phyloP scores from a whole-genome alignment of 2,329 filamentous ascomycete species.

The Curvularia eragrostidis region DNA sequence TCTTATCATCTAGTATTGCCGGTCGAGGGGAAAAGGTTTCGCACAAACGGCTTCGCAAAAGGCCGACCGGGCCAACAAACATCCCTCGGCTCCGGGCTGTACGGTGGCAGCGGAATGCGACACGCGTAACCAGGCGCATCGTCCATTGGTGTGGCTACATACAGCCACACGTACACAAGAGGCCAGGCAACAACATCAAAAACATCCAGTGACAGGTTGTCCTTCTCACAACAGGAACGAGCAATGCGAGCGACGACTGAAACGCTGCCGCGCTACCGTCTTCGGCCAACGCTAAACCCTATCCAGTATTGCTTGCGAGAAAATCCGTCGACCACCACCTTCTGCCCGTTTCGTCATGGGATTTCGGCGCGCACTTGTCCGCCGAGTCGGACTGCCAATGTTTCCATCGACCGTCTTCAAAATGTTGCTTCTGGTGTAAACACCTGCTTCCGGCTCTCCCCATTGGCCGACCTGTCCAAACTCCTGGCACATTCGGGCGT shows the following conservation, averaged over 20 bases:
- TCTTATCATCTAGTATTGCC: neutral
- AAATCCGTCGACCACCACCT: conserved; percentile 16
- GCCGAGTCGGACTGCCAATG: conserved; percentile 20
- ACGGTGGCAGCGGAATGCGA: neutral
- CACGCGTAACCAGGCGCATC: conserved; percentile 29
- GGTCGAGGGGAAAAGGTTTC: neutral
- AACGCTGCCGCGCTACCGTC: conserved; percentile 18
- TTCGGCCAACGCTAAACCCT: conserved; percentile 15
- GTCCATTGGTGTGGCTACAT: conserved; percentile 22
- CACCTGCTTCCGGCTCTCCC: conserved; percentile 16
- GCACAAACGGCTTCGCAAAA: neutral
- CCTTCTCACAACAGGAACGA: conserved; percentile 2
- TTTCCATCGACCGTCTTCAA: conserved; percentile 12
- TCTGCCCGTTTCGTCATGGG: conserved; percentile 18
- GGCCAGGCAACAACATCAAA: conserved; percentile 18
- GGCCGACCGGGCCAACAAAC: neutral
- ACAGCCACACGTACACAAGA: conserved; percentile 3
- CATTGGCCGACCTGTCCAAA: conserved; percentile 18
- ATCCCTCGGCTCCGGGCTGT: neutral
- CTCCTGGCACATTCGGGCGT: conserved; percentile 14
- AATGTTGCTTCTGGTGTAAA: conserved; percentile 19
- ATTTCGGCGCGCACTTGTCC: conserved; percentile 15
- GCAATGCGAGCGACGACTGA: conserved; percentile 5
- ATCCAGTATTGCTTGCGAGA: conserved; percentile 34
- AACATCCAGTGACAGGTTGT: neutral